These are phyloP conservation scores for Aspergillus alliaceus DNA, from an alignment of 2,329 filamentous ascomycete genomes.

Conservation along the genomic window DNA sequence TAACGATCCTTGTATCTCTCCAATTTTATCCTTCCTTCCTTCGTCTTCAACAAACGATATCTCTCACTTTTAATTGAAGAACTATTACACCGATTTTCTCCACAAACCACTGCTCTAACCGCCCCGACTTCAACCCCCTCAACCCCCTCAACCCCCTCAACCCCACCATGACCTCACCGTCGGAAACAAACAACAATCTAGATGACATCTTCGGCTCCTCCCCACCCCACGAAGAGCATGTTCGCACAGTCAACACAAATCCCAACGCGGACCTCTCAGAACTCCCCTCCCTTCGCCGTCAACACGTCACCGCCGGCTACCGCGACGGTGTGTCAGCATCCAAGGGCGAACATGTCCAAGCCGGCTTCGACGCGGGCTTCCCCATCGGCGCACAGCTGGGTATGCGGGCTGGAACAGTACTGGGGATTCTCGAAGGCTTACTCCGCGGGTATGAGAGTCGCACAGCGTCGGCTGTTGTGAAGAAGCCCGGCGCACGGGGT, in stretches of 20 bases:
- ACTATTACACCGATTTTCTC: no score
- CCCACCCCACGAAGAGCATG: conserved; percentile 21
- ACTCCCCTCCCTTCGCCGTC: conserved; percentile 69
- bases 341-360: conserved; percentile 76
- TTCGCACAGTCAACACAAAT: not conserved
- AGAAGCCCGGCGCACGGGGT: conserved; percentile 22
- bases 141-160: no score
- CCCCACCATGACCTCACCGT: not conserved
- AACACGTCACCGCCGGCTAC: conserved; percentile 84
- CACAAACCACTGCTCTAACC: no score
- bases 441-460: conserved; percentile 36
- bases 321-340: conserved; percentile 78
- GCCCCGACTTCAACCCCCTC: no score
- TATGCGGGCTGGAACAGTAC: conserved; percentile 67
- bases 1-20: no score
- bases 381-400: conserved; percentile 80
- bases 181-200: conserved; percentile 31
- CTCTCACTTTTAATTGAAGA: no score
- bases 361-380: conserved; percentile 90
- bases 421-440: conserved; percentile 77
- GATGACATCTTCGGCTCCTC: conserved; percentile 47
- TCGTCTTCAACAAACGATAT: no score
- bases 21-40: no score
- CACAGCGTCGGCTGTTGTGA: conserved; percentile 24
- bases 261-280: conserved; percentile 58